Base-by-base conservation (phyloP, 495 filamentous ascomycete genomes). In the Poronia punctata region DNA sequence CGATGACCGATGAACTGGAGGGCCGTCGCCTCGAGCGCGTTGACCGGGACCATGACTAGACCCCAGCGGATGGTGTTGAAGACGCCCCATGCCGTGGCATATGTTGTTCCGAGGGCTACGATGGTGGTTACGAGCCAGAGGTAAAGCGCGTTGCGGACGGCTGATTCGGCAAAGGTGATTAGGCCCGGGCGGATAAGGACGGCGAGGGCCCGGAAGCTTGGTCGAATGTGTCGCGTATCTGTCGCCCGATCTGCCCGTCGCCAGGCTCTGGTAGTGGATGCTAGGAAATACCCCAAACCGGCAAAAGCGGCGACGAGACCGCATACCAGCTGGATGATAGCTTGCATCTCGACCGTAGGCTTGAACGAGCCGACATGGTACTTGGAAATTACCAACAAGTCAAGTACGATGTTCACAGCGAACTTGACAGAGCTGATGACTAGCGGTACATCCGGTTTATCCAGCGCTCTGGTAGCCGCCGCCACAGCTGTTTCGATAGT, bases 21-120 rank as follows among this genome's bases (percentile, higher is more conserved):
- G 1, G 77, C 62, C 0, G 81, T 79, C 6, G 76, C 74, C 50
- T 88, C 81, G 7, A 86, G 55, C 0, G 82, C 66, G 40, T 77
- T 72, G 0, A 85, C 82, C 0, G 82, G 81, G 1, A 87, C 80
- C 83, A 85, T 88, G 20, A 86, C 66, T 3, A 88, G 60, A 1
- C 83, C 82, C 83, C 82, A 87, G n/a, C 82, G 71, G 43, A 88
- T 84, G 0, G 82, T 85, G 44, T 74, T 83, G 64, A 88, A 86
- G 25, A 86, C 65, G 10, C 80, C 76, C 83, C 81, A 87, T 2
- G 83, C 81, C 2, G 83, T 86, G 1, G 79, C 78, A 58, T 86
- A 86, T 18, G 75, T 68, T 1, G 60, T 49, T 3, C 81, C 80
- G 43, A 86, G 62, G 0, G 67, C 49, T 0, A 88, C 67, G 25